Conservation (phyloP, 805 yeast genomes). For the Spathaspora boniae region DNA sequence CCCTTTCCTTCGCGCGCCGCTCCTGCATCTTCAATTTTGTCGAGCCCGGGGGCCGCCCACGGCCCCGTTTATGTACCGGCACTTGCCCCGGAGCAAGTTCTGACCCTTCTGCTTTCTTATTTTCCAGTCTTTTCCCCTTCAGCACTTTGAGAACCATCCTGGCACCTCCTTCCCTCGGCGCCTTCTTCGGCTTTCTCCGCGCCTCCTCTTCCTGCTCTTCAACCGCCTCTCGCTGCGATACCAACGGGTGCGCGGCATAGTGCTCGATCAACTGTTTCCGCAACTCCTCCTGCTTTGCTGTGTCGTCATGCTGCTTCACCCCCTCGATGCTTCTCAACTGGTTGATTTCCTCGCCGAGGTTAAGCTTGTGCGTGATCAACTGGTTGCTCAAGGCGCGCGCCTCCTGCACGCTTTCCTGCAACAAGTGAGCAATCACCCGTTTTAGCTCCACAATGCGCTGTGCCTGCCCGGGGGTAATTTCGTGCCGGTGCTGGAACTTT, state of each 20-base stretch:
- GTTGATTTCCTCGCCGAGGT: constrained; percentile 22
- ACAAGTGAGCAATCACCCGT: constrained; percentile 4
- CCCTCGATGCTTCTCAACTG: constrained; percentile 20
- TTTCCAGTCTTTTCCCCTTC: constrained; percentile 2
- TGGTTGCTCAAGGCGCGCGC: constrained; percentile 27
- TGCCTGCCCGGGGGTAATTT: not conserved
- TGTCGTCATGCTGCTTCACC: constrained; percentile 11
- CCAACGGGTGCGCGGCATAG: constrained; percentile 31
- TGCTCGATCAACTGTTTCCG: constrained; percentile 30
- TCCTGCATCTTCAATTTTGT: constrained; percentile 3
- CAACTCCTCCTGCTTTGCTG: constrained; percentile 16
- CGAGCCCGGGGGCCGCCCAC: not conserved
- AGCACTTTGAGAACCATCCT: constrained; percentile 14
- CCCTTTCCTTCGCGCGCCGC: constrained; percentile 10
- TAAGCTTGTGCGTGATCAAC: constrained; percentile 24
- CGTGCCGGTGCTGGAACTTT: constrained; percentile 5
- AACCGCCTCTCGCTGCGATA: constrained; percentile 37
- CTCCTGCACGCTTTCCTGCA: constrained; percentile 24
- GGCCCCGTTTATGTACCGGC: constrained; percentile 1
- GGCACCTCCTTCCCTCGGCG: constrained; percentile 10
- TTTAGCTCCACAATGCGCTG: constrained; percentile 6
- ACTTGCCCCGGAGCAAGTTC: not conserved
- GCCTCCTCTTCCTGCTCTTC: constrained; percentile 20
- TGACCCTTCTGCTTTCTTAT: constrained; percentile 1
- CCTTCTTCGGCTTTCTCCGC: constrained; percentile 1